These are phyloP conservation scores for Fomitopsis schrenkii DNA, from an alignment of 1,284 basidiomycete species.

Conservation along the genomic window DNA sequence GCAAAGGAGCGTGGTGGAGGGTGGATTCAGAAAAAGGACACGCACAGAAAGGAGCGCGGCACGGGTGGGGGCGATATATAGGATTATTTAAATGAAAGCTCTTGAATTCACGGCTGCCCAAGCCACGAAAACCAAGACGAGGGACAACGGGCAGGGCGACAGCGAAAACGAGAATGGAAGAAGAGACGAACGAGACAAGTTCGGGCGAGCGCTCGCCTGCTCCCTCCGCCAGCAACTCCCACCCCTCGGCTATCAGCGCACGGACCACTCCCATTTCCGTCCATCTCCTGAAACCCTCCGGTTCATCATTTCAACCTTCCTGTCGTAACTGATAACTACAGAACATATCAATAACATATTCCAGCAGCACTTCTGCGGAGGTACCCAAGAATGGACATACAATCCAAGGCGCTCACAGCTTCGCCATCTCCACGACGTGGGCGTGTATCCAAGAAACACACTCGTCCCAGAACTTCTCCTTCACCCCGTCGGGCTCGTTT, in stretches of 20 bases:
- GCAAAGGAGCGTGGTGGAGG: slow-evolving; percentile 36
- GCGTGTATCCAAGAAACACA: slow-evolving; percentile 2
- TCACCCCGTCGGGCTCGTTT: slow-evolving; percentile 73
- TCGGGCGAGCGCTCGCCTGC: not conserved
- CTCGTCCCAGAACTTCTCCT: slow-evolving; percentile 42
- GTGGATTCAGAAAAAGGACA: slow-evolving; percentile 40
- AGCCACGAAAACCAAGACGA: slow-evolving; percentile 26
- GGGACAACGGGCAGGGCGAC: slow-evolving; percentile 14
- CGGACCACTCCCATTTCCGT: slow-evolving; percentile 5
- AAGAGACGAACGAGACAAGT: slow-evolving; percentile 12
- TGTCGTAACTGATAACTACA: not conserved
- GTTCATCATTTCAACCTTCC: not conserved
- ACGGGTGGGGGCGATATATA: slow-evolving; percentile 28
- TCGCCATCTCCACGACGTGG: not conserved
- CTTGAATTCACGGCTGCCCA: slow-evolving; percentile 31
- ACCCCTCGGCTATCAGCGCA: slow-evolving; percentile 10
- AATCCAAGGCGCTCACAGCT: not conserved
- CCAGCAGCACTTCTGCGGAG: not conserved
- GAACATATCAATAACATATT: not conserved
- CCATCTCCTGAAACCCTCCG: not conserved
- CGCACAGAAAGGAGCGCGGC: slow-evolving; percentile 47
- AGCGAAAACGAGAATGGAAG: slow-evolving; percentile 17
- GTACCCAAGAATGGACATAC: not conserved
- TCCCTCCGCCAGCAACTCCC: slow-evolving; percentile 4
- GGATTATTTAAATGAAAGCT: slow-evolving; percentile 42